These are phyloP conservation scores for Sanghuangporus weigelae DNA, from an alignment of 1,284 basidiomycete species.

Conservation along the genomic window DNA sequence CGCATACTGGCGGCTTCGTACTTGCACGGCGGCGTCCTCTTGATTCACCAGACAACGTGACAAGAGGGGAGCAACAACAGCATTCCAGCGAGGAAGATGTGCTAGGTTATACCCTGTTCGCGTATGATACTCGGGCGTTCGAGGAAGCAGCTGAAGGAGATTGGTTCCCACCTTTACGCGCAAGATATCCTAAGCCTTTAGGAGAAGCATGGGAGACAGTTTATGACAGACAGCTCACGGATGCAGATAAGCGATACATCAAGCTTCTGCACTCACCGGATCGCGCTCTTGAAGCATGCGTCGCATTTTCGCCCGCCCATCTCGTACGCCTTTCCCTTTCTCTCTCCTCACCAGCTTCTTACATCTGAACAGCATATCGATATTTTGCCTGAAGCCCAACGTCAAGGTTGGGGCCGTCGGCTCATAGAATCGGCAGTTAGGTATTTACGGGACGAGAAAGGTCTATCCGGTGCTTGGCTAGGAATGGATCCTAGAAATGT, in stretches of 20 bases:
- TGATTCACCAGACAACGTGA: conserved; percentile 4
- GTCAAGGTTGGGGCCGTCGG: conserved; percentile 56
- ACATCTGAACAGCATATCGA: conserved; percentile 44
- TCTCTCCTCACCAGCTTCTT: neutral
- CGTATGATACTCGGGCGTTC: conserved; percentile 54
- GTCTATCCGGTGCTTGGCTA: conserved; percentile 51
- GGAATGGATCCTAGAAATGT: conserved; percentile 56
- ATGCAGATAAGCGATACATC: conserved; percentile 47
- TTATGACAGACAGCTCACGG: conserved; percentile 32
- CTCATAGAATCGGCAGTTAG: conserved; percentile 48
- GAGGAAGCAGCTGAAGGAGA: conserved; percentile 43
- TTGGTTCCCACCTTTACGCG: conserved; percentile 56
- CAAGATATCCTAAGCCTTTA: conserved; percentile 40
- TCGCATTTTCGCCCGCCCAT: conserved; percentile 57
- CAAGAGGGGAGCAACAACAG: conserved; percentile 8
- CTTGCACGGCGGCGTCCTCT: conserved; percentile 45
- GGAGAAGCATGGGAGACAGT: conserved; percentile 12
- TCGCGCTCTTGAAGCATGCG: conserved; percentile 38
- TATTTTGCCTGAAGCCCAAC: conserved; percentile 53
- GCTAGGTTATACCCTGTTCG: conserved; percentile 59
- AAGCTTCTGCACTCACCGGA: conserved; percentile 44
- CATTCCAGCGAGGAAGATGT: conserved; percentile 28
- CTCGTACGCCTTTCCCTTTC: conserved; percentile 24
- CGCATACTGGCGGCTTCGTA: conserved; percentile 66
- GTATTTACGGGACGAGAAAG: conserved; percentile 35